Conservation (phyloP, 768 basidiomycete species). For the Omphalotus guepiniiformis region DNA sequence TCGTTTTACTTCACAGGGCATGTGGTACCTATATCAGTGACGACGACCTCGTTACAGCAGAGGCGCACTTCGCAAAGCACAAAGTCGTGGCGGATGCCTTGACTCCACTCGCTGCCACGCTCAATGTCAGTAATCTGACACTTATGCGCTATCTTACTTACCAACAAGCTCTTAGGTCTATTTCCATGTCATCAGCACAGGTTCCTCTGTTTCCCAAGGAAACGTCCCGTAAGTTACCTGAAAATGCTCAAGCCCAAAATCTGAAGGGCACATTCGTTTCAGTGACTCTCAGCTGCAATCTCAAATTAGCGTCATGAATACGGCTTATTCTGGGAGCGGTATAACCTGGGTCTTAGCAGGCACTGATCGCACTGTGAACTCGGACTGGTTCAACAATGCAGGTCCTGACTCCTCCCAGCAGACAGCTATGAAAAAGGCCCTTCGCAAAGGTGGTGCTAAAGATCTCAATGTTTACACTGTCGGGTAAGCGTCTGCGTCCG, state of each 20-base stretch:
- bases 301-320: conserved; percentile 38
- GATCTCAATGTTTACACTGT: conserved; percentile 40
- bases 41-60: conserved; percentile 28
- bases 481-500: conserved; percentile 19
- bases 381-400: conserved; percentile 36
- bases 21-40: conserved; percentile 38
- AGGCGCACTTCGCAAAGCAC: conserved; percentile 39
- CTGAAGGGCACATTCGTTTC: not conserved
- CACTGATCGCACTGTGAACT: conserved; percentile 30
- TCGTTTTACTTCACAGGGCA: conserved; percentile 17
- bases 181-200: conserved; percentile 41
- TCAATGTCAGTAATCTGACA: too few relatives aligned
- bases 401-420: conserved; percentile 19
- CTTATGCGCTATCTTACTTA: too few relatives aligned
- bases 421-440: conserved; percentile 32
- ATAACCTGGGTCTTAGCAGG: conserved; percentile 30
- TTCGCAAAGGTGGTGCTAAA: conserved; percentile 31
- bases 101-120: conserved; percentile 11
- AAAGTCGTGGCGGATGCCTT: conserved; percentile 23
- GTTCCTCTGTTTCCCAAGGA: conserved; percentile 34
- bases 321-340: conserved; percentile 29
- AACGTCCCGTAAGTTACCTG: conserved; percentile 31
- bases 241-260: not conserved
- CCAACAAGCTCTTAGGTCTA: conserved; percentile 32
- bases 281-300: conserved; percentile 26